A percentile compares a stretch with the other conserved stretches of the same genome.
These are phyloP conservation scores for Hericium alpestre DNA, from an alignment of 768 basidiomycete species.

Conservation along the genomic window DNA sequence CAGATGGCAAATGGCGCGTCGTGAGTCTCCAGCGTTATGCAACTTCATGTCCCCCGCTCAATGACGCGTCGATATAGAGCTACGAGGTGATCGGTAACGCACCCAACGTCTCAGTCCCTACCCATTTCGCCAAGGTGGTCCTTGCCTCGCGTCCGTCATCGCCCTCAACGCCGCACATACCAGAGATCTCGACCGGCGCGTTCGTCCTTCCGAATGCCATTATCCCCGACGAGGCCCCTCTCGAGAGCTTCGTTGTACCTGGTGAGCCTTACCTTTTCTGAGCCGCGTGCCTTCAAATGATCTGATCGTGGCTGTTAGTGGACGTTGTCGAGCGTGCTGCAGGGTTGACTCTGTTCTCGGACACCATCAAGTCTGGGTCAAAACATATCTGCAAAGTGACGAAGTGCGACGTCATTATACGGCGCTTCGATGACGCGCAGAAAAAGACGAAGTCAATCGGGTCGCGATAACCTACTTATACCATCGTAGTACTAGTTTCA, in stretches of 20 bases:
- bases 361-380: conserved; percentile 58
- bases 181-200: conserved; percentile 80
- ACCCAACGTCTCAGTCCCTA: conserved; percentile 86
- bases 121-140: conserved; percentile 96
- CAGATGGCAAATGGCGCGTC: conserved; percentile 92
- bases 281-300: background rate
- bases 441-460: conserved; percentile 41
- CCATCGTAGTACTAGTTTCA: too few species aligned
- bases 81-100: conserved; percentile 94
- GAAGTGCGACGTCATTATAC: conserved; percentile 79
- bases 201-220: conserved; percentile 94
- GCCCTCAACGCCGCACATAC: conserved; percentile 55
- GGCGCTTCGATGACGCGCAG: conserved; percentile 84
- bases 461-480: background rate
- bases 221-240: conserved; percentile 74
- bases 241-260: conserved; percentile 75
- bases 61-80: conserved; percentile 34
- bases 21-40: conserved; percentile 38
- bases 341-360: conserved; percentile 80
- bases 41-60: background rate
- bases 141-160: conserved; percentile 67
- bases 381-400: conserved; percentile 85
- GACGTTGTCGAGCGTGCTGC: conserved; percentile 88
- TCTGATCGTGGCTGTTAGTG: conserved; percentile 36
- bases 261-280: conserved; percentile 33